Evolutionary conservation across 768 basidiomycete genomes (phyloP).

Genomic region (Tylopilus intermedius): DNA sequence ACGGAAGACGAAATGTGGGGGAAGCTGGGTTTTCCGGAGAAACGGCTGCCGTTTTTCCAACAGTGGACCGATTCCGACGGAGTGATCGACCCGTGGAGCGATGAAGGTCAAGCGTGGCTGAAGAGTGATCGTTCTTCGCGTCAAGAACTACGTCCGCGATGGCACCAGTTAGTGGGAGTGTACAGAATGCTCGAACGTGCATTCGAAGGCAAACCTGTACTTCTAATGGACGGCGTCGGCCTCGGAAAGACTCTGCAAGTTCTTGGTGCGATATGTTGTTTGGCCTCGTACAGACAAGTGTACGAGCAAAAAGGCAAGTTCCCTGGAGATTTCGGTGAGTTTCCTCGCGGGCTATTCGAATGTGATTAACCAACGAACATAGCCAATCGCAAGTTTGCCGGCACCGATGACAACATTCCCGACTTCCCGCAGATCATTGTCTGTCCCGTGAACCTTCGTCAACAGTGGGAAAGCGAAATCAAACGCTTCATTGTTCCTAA

Average conservation of each 20-base stretch:
- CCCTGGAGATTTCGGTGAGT: no score
- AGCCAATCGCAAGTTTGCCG: not conserved
- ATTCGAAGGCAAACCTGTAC: not conserved
- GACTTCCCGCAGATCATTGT: not conserved
- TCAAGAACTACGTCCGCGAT: not conserved
- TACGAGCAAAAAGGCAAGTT: no score
- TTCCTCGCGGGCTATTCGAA: no score
- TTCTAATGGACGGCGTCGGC: not conserved
- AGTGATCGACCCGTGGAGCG: not conserved
- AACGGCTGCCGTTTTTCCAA: not conserved
- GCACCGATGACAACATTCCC: not conserved
- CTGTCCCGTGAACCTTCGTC: not conserved
- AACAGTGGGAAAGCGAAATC: not conserved
- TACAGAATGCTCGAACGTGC: not conserved
- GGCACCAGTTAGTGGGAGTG: not conserved
- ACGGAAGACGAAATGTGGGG: not conserved
- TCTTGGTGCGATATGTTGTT: not conserved
- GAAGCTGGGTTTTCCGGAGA: not conserved
- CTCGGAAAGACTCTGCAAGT: not conserved
- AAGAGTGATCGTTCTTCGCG: not conserved
- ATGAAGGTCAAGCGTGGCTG: not conserved
- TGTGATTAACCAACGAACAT: no score
- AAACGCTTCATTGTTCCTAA: not conserved
- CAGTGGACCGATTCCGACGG: not conserved
- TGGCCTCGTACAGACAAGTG: not conserved